A percentile compares a stretch with the other conserved stretches of the same genome.
These are phyloP conservation scores for barley (Hordeum vulgare) DNA, from an alignment of 176 grass and related monocot species.

Conservation along the genomic window DNA sequence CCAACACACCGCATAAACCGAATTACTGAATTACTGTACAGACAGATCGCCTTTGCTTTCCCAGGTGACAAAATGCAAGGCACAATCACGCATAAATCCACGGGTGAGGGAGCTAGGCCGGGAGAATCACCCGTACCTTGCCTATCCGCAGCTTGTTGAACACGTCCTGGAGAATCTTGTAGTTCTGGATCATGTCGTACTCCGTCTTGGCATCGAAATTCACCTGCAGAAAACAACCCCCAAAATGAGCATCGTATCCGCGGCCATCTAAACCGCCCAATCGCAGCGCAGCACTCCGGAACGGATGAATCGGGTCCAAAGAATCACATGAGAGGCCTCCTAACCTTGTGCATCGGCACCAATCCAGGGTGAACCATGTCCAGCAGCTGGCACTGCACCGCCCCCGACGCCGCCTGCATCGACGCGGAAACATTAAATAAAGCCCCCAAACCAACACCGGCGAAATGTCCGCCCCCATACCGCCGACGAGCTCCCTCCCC, in stretches of 20 bases:
- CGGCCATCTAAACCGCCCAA: background rate
- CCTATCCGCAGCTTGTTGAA: conserved; percentile 72
- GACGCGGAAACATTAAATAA: background rate
- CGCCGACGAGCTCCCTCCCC: background rate
- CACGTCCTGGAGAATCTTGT: conserved; percentile 86
- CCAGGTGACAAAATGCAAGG: background rate
- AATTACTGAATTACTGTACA: background rate
- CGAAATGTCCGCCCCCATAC: background rate
- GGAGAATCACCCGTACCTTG: conserved; percentile 33
- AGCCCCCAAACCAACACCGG: background rate
- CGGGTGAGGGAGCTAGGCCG: background rate
- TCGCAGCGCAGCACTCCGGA: background rate
- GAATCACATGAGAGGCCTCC: background rate
- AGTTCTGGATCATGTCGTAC: conserved; percentile 96
- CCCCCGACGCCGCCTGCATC: conserved; percentile 74
- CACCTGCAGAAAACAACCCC: conserved; percentile 35
- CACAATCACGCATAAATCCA: background rate
- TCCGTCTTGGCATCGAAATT: conserved; percentile 95
- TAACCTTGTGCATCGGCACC: conserved; percentile 93
- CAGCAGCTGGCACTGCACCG: conserved; percentile 89
- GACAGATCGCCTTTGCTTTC: background rate
- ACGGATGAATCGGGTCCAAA: background rate
- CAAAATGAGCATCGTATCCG: background rate
- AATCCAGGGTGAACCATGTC: conserved; percentile 87
- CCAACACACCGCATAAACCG: background rate